Evolutionary conservation across 805 yeast species (phyloP), one percentile per base, ranked within the genome.

Genomic region (Metschnikowia chrysomelidarum): DNA sequence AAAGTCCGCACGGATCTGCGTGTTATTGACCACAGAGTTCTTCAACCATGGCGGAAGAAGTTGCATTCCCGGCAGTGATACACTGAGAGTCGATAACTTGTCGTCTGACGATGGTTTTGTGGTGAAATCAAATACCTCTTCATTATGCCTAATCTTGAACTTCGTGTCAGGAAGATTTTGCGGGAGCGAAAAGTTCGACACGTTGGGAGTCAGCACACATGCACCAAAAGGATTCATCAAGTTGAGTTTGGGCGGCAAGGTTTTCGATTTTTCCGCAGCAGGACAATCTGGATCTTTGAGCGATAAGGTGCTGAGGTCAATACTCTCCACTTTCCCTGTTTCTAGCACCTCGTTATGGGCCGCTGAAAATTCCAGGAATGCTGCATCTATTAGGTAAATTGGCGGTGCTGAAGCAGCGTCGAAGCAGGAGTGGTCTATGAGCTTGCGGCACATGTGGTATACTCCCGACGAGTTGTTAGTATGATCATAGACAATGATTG

Each of bases 181-280:
- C 1, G 86, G 86, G 22, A 80, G 61, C 22, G 66, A 62, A 47
- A 80, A 80, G 45, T 77, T 73, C 3, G 80, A 68, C 18, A 75
- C 56, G 1, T 65, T 63, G 5, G 72, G 71, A 1, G 72, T 61
- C 5, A 35, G 26, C 2, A 29, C 28, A 7, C 28, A 24, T 11
- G 28, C 7, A 4, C 19, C 9, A 3, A 18, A n/a, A 3, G 40
- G 30, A 12, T 32, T 27, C 10, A 25, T 10, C 7, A 22, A 11
- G 9, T 36, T 36, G 25, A 30, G 17, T 20, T 15, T 25, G 11
- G 27, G 22, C 5, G 39, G 39, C 26, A 31, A 16, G 3, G 31
- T 7, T 19, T 30, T 36, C 15, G 36, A 26, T n/a, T 32, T 41
- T 4, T 30, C 38, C 2, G 34, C 25, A n/a, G n/a, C n/a, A n/a